Evolutionary conservation across 352 stramenopile species (phyloP), one percentile per base, ranked within the genome.

Genomic region (Pythium dissotocum): DNA sequence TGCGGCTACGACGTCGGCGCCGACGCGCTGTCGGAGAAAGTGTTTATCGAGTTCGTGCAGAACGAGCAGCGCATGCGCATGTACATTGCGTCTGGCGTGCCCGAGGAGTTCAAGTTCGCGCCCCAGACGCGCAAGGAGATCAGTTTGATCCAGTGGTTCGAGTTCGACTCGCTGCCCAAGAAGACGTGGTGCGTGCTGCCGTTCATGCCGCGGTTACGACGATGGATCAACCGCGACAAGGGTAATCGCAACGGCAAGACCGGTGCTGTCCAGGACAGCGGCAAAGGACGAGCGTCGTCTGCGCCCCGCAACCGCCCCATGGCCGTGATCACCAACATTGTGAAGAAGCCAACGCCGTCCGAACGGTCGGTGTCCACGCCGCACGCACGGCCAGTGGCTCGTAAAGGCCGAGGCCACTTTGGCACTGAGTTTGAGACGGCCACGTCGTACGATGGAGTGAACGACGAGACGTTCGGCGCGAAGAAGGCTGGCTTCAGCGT

Each of bases 61-160:
- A 92, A 92, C 65, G 85, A 96, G 65, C 89, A 98, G 70, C 88
- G 87, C 42, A 95, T 98, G 77, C 79, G 90, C 64, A 97, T 97
- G 82, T 99, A 97, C 71, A 80, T 99, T 49, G 96, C 89, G 64
- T 71, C 80, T 32, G 80, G 93, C 55, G 94, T 99, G 9, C 92
- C 94, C 0, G 87, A 97, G 59, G 80, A 97, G 60, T 98, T 96
- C 72, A 77, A 85, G 24, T 99, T 99, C 71, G 87, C 87, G 54
- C 94, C 95, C 42, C 92, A 98, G 62, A 97, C 93, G 7, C 83
- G 94, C 26, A 99, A 99, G 75, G 95, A 99, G 83, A 97, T 99
- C 67, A 95, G 89, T 56, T 73, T 93, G 8, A 95, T 98, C 40
- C 70, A 95, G 74, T 99, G 90, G 89, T 95, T 97, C 71, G 66